Evolutionary conservation across 1,139 yeast genomes (phyloP).

Genomic region (Zygosaccharomyces pseudobailii): DNA sequence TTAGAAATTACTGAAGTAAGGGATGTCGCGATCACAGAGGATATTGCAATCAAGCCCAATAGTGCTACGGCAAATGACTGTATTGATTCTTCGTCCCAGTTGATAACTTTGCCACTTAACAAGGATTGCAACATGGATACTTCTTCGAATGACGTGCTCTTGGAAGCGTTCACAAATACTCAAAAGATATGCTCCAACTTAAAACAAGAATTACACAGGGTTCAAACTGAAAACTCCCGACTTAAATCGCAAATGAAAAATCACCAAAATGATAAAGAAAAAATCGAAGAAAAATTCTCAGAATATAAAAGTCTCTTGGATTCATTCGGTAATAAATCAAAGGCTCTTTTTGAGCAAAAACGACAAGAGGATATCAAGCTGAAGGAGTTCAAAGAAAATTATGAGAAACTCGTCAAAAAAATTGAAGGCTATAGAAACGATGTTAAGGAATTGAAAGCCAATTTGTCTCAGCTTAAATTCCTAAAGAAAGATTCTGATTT

Average conservation of each 20-base stretch:
- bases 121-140: conserved; percentile 10
- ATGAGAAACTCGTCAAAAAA: conserved; percentile 17
- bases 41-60: neutral
- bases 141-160: conserved; percentile 32
- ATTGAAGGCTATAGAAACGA: conserved; percentile 19
- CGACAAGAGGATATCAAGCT: conserved; percentile 16
- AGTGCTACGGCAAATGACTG: neutral
- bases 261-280: conserved; percentile 20
- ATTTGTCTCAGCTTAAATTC: conserved; percentile 14
- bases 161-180: conserved; percentile 34
- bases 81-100: neutral
- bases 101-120: neutral
- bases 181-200: conserved; percentile 31
- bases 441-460: conserved; percentile 13
- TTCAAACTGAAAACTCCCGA: conserved; percentile 23
- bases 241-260: conserved; percentile 18
- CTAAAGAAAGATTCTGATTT: conserved; percentile 18
- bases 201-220: conserved; percentile 26
- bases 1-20: conserved; percentile 31
- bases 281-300: conserved; percentile 11
- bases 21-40: conserved; percentile 11
- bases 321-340: conserved; percentile 20
- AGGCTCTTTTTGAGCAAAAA: conserved; percentile 19
- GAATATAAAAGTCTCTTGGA: conserved; percentile 19
- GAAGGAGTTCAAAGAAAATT: conserved; percentile 17